phyloP scores from a whole-genome alignment of 768 basidiomycete genomes.

The Wakefieldia striispora region DNA sequence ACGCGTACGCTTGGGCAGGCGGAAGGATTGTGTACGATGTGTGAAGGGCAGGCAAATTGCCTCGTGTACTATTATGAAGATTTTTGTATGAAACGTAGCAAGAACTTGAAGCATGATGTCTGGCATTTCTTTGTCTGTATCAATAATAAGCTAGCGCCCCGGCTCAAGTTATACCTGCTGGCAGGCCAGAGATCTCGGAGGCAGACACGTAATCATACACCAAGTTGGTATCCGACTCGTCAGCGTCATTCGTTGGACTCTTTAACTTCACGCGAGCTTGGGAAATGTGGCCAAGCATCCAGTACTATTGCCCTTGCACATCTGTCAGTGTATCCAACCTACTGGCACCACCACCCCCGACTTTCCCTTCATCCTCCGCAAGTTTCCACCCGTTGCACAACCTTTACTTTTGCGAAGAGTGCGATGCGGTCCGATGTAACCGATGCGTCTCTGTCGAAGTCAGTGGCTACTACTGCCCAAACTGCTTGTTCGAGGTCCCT shows the following conservation, averaged over 20 bases:
- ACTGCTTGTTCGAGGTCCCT: conserved; percentile 97
- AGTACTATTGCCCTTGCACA: conserved; percentile 77
- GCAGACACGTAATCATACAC: too few species aligned
- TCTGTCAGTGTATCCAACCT: conserved; percentile 38
- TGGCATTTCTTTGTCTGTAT: not conserved
- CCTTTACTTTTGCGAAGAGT: conserved; percentile 98
- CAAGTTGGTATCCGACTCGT: too few species aligned
- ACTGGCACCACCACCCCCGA: conserved; percentile 62
- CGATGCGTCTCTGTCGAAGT: conserved; percentile 91
- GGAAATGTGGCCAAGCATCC: conserved; percentile 43
- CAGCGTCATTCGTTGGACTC: too few species aligned
- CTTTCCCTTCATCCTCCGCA: conserved; percentile 71
- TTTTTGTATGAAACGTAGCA: not conserved
- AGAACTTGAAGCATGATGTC: not conserved
- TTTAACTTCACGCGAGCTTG: too few species aligned
- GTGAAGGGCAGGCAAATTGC: conserved; percentile 1
- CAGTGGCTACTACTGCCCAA: conserved; percentile 96
- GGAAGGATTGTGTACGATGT: conserved; percentile 64
- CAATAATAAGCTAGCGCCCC: too few species aligned
- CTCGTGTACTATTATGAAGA: conserved; percentile 16
- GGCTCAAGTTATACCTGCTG: too few species aligned
- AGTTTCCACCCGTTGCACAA: conserved; percentile 81
- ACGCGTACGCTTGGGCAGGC: conserved; percentile 86
- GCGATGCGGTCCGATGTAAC: conserved; percentile 92
- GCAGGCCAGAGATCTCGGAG: too few species aligned